Evolutionary conservation across 2,329 filamentous ascomycete genomes (phyloP).

Genomic region (Verticillium isaacii): DNA sequence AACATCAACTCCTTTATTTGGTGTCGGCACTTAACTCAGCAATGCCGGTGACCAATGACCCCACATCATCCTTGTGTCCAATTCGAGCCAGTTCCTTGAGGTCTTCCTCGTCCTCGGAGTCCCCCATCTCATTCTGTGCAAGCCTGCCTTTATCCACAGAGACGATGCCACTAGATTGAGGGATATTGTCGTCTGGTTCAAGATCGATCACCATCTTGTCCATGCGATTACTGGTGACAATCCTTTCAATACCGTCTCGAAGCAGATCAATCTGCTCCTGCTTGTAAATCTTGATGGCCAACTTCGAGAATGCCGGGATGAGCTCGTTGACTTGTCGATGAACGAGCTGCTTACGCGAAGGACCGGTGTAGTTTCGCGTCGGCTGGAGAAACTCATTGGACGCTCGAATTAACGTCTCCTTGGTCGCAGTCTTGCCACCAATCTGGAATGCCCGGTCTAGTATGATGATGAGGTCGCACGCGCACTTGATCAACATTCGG

Average conservation of each 20-base stretch:
- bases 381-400: background rate
- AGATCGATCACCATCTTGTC: background rate
- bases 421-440: background rate
- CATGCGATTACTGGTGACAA: background rate
- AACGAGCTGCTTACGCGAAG: background rate
- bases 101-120: background rate
- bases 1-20: too few species aligned
- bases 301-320: background rate
- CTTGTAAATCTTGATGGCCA: background rate
- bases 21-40: too few species aligned
- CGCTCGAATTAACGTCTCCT: background rate
- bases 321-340: background rate
- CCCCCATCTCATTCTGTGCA: background rate
- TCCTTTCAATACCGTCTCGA: background rate
- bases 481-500: slow-evolving; percentile 8
- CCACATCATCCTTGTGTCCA: too few species aligned
- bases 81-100: background rate
- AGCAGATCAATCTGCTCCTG: background rate
- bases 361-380: background rate
- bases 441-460: slow-evolving; percentile 2
- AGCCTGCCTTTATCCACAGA: background rate
- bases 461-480: slow-evolving; percentile 8
- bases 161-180: background rate
- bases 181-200: background rate
- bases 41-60: too few species aligned